Base-by-base conservation (phyloP, 352 stramenopile species). In the Globisporangium barbulae region DNA sequence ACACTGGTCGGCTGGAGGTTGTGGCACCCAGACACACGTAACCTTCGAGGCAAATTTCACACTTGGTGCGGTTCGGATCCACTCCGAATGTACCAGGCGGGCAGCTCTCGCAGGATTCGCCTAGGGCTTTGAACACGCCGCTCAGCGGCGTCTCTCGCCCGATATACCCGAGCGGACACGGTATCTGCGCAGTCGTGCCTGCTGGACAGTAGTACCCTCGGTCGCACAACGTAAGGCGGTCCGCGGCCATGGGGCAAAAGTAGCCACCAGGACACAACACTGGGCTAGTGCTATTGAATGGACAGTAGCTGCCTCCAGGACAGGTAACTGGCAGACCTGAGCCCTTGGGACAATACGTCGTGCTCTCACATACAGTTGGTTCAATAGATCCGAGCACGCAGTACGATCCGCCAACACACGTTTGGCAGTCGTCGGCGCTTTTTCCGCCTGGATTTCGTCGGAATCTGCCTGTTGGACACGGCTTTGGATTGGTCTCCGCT, bases 11-110 rank as follows among this genome's bases (percentile, higher is more conserved):
- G 7, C 70, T 85, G 1, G 86, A 85, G 5, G 71, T 84, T 0
- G 87, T 94, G 2, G 63, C 84, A 15, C 81, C 81, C 5, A 96
- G 67, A 68, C 90, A 98, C 7, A 97, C 85, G 64, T 86, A 97
- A 2, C 92, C 91, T 67, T 87, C 75, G 1, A 81, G 59, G 64
- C 93, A 97, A 5, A 66, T 49, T 0, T 79, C 74, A 53, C 93
- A 97, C 19, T 58, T 71, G 2, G 82, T 81, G 49, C 91, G 88
- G 57, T 92, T 84, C 5, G 83, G 72, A 45, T 97, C 90, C 12
- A 86, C 73, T 21, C 90, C 90, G 56, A 90, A 94, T 0, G 69
- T 96, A 22, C 92, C 90, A 13, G 74, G 60, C 30, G 87, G 83
- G 68, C 91, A 97, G 7, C 71, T 37, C 53, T 93, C 76, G 53